phyloP scores from a whole-genome alignment of 805 yeast species.

The Schwanniomyces occidentalis region DNA sequence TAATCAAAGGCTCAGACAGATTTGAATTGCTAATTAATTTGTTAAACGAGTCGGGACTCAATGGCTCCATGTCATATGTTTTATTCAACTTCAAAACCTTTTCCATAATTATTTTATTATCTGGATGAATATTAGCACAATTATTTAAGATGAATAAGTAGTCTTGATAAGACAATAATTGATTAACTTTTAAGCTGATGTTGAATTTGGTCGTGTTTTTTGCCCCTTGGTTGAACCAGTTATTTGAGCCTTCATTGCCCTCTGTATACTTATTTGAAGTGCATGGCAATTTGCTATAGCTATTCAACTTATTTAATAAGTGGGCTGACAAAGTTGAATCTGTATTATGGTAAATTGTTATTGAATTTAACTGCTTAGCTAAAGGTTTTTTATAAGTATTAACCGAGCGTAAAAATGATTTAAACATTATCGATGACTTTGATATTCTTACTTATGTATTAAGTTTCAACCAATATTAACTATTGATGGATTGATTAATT shows the following conservation, averaged over 20 bases:
- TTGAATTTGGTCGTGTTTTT: conserved; percentile 14
- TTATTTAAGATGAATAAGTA: conserved; percentile 25
- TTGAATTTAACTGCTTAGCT: too few species aligned
- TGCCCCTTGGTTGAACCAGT: background rate
- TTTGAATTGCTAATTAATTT: conserved; percentile 1
- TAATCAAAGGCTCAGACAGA: conserved; percentile 22
- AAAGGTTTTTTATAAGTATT: too few species aligned
- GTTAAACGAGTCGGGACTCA: conserved; percentile 11
- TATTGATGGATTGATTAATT: too few species aligned
- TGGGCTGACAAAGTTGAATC: conserved; percentile 24
- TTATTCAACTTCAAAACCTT: conserved; percentile 13
- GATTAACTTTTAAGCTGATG: conserved; percentile 16
- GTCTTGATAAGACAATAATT: conserved; percentile 23
- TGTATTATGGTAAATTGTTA: conserved; percentile 30
- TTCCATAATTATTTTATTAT: conserved; percentile 26
- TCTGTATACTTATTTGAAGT: conserved; percentile 5
- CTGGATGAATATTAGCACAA: conserved; percentile 36
- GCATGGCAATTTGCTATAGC: conserved; percentile 18
- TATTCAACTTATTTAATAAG: conserved; percentile 21
- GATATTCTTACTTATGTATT: too few species aligned
- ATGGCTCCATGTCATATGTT: conserved; percentile 9
- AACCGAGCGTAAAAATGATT: conserved; percentile 10
- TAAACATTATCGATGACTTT: too few species aligned
- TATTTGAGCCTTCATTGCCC: background rate
- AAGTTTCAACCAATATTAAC: too few species aligned